Evolutionary conservation across 2,329 filamentous ascomycete species (phyloP).

Genomic region (Colletotrichum cordylinicola): DNA sequence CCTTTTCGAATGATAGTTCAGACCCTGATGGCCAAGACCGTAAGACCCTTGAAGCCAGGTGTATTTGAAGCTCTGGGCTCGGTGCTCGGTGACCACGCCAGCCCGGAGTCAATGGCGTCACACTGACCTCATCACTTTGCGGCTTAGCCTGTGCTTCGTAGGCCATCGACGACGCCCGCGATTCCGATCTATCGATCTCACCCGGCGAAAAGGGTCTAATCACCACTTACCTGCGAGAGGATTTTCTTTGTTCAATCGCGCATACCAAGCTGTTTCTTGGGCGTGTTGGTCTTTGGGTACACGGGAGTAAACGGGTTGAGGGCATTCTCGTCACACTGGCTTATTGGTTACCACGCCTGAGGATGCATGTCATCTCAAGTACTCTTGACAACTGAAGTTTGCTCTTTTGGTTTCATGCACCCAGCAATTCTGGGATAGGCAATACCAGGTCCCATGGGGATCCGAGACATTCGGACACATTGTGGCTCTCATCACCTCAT

Average conservation of each 20-base stretch:
- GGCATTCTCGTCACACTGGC: background rate
- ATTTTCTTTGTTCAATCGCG: background rate
- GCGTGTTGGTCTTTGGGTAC: background rate
- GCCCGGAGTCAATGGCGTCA: conserved; percentile 4
- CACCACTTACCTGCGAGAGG: background rate
- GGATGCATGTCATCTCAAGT: background rate
- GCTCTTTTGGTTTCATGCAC: background rate
- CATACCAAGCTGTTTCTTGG: background rate
- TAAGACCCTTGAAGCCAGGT: background rate
- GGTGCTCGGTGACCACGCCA: background rate
- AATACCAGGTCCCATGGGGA: background rate
- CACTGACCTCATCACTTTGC: conserved; percentile 3
- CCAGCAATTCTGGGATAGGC: background rate
- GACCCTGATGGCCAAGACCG: background rate
- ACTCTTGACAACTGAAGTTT: background rate
- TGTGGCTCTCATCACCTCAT: background rate
- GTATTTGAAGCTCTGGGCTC: background rate
- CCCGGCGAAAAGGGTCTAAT: background rate
- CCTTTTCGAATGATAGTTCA: background rate
- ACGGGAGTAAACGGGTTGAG: background rate
- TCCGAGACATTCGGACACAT: background rate
- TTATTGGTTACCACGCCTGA: background rate
- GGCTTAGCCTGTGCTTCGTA: background rate
- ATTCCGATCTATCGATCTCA: background rate
- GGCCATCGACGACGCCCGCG: background rate